Conservation (phyloP, 164 flowering plant species). For the Taxillus chinensis region DNA sequence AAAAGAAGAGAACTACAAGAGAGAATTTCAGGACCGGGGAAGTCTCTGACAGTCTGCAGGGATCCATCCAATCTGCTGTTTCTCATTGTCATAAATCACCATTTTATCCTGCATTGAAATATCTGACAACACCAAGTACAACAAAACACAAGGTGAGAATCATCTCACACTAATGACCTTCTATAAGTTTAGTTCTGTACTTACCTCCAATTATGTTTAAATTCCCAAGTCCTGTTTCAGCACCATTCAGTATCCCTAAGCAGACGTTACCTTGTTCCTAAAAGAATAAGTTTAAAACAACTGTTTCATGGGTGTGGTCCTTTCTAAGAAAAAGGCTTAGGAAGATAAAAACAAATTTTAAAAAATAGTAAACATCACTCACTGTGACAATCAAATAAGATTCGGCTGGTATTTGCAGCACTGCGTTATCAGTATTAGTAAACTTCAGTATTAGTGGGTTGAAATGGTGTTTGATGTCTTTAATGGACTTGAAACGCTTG, state of each 20-base stretch:
- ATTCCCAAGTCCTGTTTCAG: slow-evolving; percentile 42
- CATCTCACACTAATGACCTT: too few relatives aligned
- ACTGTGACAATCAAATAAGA: slow-evolving; percentile 71
- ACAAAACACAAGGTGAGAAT: neutral
- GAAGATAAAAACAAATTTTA: neutral
- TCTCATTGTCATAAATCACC: slow-evolving; percentile 77
- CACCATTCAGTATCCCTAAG: slow-evolving; percentile 75
- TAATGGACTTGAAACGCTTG: slow-evolving; percentile 45
- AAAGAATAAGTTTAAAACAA: neutral
- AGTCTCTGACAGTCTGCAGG: slow-evolving; percentile 53
- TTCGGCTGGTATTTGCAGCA: slow-evolving; percentile 62
- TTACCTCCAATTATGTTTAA: slow-evolving; percentile 75
- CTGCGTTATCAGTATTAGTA: slow-evolving; percentile 32
- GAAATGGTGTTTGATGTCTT: slow-evolving; percentile 53
- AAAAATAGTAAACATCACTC: slow-evolving; percentile 16
- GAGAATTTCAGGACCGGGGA: slow-evolving; percentile 53
- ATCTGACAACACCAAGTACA: slow-evolving; percentile 30
- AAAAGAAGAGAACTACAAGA: slow-evolving; percentile 22
- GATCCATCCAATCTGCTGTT: slow-evolving; percentile 67
- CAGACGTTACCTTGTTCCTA: slow-evolving; percentile 74
- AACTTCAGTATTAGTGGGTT: slow-evolving; percentile 47
- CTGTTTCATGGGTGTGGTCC: neutral
- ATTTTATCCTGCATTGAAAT: slow-evolving; percentile 51
- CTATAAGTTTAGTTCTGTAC: neutral
- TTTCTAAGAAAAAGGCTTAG: neutral